Conservation (phyloP, 768 basidiomycete species). For the Leccinum rimulosum region DNA sequence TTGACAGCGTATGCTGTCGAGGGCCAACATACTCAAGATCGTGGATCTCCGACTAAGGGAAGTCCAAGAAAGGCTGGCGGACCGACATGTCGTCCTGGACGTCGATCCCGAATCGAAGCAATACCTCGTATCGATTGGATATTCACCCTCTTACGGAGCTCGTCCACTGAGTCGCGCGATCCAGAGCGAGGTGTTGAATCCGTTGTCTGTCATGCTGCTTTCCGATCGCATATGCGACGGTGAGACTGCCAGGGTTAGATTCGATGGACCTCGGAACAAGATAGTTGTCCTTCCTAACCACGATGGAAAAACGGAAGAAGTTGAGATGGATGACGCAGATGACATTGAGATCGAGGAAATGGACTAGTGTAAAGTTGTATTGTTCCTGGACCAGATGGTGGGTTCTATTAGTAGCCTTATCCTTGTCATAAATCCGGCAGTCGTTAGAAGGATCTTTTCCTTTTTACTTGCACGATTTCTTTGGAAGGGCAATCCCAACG, state of each 20-base stretch:
- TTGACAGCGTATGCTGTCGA: constrained; percentile 73
- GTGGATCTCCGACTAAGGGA: constrained; percentile 88
- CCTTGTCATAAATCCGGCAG: too few relatives aligned
- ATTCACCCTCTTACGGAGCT: constrained; percentile 84
- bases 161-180: constrained; percentile 90
- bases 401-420: background rate
- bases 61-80: constrained; percentile 74
- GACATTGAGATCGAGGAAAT: constrained; percentile 28
- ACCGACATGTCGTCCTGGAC: constrained; percentile 77
- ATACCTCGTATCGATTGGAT: constrained; percentile 73
- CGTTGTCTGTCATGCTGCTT: constrained; percentile 80
- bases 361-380: background rate
- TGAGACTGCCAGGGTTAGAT: constrained; percentile 71
- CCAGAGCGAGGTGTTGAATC: constrained; percentile 90
- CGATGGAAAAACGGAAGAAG: constrained; percentile 48
- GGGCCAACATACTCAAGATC: constrained; percentile 73
- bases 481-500: too few relatives aligned
- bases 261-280: constrained; percentile 80
- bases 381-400: background rate
- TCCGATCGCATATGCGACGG: constrained; percentile 80
- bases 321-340: constrained; percentile 65
- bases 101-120: constrained; percentile 75
- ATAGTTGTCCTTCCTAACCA: constrained; percentile 83
- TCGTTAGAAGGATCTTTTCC: too few relatives aligned
- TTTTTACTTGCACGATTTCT: too few relatives aligned